These are phyloP conservation scores for Emergomyces orientalis DNA, from an alignment of 2,329 filamentous ascomycete species.

Conservation along the genomic window DNA sequence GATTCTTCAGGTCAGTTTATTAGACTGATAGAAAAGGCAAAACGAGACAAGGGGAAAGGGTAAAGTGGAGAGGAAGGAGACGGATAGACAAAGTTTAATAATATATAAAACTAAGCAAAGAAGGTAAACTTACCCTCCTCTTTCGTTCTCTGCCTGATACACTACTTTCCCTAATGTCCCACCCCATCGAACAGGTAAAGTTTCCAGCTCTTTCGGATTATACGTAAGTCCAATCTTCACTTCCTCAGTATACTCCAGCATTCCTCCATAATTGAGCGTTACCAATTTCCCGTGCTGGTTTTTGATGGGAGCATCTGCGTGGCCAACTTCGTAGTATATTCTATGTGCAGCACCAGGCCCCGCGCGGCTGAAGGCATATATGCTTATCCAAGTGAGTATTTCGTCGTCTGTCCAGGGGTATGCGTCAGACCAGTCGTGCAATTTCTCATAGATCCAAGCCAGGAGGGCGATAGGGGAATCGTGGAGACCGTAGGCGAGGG, in stretches of 20 bases:
- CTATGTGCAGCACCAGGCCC: conserved; percentile 58
- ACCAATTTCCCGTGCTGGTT: conserved; percentile 9
- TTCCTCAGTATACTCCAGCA: conserved; percentile 34
- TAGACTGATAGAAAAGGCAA: not conserved
- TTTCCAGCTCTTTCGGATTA: conserved; percentile 43
- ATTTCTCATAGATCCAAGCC: conserved; percentile 73
- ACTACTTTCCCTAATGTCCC: conserved; percentile 44
- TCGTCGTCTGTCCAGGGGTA: conserved; percentile 70
- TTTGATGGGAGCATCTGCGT: conserved; percentile 24
- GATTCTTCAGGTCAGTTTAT: not conserved
- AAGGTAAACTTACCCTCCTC: conserved; percentile 29
- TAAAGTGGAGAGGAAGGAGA: not conserved
- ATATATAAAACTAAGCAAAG: not conserved
- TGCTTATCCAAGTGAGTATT: conserved; percentile 62
- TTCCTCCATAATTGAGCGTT: conserved; percentile 13
- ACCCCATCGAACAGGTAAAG: conserved; percentile 44
- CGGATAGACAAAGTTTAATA: not conserved
- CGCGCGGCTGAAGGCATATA: conserved; percentile 62
- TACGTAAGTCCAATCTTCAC: conserved; percentile 47
- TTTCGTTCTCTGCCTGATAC: conserved; percentile 37
- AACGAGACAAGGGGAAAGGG: not conserved
- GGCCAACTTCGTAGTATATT: conserved; percentile 62
- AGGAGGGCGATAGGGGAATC: conserved; percentile 63
- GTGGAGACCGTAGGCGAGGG: conserved; percentile 57
- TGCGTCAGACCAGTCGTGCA: conserved; percentile 64